A percentile compares a stretch with the other conserved stretches of the same genome.
Conservation (phyloP, 2,329 filamentous ascomycete genomes). For the Alternaria sp. region DNA sequence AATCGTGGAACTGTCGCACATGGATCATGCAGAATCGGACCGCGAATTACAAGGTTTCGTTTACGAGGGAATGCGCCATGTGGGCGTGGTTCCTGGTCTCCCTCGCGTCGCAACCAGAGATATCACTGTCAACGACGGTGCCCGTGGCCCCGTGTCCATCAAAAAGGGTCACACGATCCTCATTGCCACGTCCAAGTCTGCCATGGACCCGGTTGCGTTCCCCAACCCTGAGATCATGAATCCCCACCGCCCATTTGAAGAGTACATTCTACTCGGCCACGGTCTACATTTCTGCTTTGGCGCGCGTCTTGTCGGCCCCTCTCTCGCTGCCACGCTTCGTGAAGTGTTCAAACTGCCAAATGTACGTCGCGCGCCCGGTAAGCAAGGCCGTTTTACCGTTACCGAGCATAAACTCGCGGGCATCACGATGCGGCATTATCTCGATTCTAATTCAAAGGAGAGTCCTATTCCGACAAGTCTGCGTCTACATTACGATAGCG, state of each 20-base stretch:
- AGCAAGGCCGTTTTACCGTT: slow-evolving; percentile 50
- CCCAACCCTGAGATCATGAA: slow-evolving; percentile 43
- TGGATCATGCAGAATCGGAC: slow-evolving; percentile 63
- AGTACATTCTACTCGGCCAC: slow-evolving; percentile 45
- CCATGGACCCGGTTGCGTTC: slow-evolving; percentile 45
- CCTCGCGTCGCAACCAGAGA: slow-evolving; percentile 58
- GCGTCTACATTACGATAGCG: slow-evolving; percentile 33
- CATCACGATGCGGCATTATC: slow-evolving; percentile 58
- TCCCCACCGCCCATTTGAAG: slow-evolving; percentile 49
- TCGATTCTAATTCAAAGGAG: slow-evolving; percentile 59
- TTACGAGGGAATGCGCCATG: slow-evolving; percentile 64
- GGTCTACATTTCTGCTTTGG: slow-evolving; percentile 48
- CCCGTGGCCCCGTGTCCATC: slow-evolving; percentile 57
- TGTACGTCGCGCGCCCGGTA: slow-evolving; percentile 41
- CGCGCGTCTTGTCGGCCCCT: slow-evolving; percentile 37
- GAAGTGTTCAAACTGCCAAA: slow-evolving; percentile 48
- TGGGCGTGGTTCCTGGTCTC: slow-evolving; percentile 61
- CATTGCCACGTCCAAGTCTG: slow-evolving; percentile 53
- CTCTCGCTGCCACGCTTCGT: slow-evolving; percentile 41
- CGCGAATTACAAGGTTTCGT: slow-evolving; percentile 62
- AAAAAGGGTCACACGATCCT: slow-evolving; percentile 50
- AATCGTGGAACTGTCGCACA: slow-evolving; percentile 60
- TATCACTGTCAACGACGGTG: slow-evolving; percentile 60
- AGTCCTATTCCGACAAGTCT: slow-evolving; percentile 49
- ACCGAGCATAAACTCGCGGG: slow-evolving; percentile 59